These are phyloP conservation scores for Polygonum maritimum DNA, from an alignment of 148 eudicot species.

Conservation along the genomic window DNA sequence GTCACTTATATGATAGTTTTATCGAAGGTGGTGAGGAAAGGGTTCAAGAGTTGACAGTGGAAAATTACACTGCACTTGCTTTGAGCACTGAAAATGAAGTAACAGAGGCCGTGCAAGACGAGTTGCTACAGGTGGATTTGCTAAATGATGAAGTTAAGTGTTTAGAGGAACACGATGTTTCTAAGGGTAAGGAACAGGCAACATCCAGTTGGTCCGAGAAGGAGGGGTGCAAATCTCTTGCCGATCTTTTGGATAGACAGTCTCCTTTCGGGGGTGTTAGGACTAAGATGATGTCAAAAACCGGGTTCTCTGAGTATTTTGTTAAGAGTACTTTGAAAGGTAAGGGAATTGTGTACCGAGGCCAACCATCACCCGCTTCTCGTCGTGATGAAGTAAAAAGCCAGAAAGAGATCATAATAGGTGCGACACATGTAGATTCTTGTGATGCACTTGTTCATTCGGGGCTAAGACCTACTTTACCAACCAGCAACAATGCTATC, in stretches of 20 bases:
- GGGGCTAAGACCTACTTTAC: constrained; percentile 12
- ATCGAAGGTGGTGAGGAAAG: constrained; percentile 33
- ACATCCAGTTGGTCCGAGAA: constrained; percentile 26
- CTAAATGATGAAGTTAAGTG: constrained; percentile 26
- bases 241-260: constrained; percentile 24
- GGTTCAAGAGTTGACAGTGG: constrained; percentile 64
- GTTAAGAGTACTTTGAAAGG: constrained; percentile 64
- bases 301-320: constrained; percentile 68
- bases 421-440: constrained; percentile 16
- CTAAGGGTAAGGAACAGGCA: constrained; percentile 23
- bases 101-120: constrained; percentile 26
- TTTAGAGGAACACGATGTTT: constrained; percentile 16
- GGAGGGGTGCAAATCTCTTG: constrained; percentile 20
- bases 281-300: constrained; percentile 66
- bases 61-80: constrained; percentile 27
- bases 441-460: constrained; percentile 21
- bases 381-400: constrained; percentile 18
- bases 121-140: constrained; percentile 38
- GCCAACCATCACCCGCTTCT: constrained; percentile 26
- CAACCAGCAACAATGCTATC: constrained; percentile 10
- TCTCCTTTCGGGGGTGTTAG: constrained; percentile 47
- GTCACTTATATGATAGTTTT: constrained; percentile 32
- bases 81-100: constrained; percentile 29
- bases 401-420: constrained; percentile 20
- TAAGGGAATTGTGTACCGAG: constrained; percentile 59